Percentiles rank a stretch among this genome's conserved stretches.
Conservation (phyloP, 768 basidiomycete genomes). For the Hericium rajendrae region DNA sequence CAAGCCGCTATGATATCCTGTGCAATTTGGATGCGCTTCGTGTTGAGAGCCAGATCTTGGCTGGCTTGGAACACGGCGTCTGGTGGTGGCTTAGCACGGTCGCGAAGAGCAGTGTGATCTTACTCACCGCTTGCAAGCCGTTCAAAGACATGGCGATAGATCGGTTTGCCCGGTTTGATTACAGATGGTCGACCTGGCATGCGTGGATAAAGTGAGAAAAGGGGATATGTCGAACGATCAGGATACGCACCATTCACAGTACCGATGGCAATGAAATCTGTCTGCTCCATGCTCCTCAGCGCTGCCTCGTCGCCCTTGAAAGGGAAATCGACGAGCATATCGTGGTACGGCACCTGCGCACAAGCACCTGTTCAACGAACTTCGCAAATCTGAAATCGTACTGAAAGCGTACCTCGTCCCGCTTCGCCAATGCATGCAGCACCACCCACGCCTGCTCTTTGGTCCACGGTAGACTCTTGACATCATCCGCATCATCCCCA, state of each 20-base stretch:
- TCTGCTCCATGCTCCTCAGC: constrained; percentile 78
- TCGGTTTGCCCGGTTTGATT: constrained; percentile 85
- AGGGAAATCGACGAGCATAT: constrained; percentile 70
- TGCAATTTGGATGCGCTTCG: constrained; percentile 42
- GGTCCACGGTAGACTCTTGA: constrained; percentile 74
- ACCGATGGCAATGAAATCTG: constrained; percentile 75
- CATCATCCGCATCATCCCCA: constrained; percentile 86
- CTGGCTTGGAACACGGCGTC: constrained; percentile 73
- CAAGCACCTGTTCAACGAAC: too few species aligned
- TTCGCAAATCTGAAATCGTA: not conserved
- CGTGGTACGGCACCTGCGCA: constrained; percentile 70
- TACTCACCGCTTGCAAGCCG: constrained; percentile 63
- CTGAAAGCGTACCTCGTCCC: constrained; percentile 37
- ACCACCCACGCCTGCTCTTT: constrained; percentile 84
- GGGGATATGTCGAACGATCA: not conserved
- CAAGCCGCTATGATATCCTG: constrained; percentile 60
- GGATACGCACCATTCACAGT: constrained; percentile 54
- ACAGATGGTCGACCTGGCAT: constrained; percentile 65
- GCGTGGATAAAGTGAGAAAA: too few species aligned
- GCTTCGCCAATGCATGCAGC: constrained; percentile 59
- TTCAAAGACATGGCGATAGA: constrained; percentile 80
- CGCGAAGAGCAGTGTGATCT: not conserved
- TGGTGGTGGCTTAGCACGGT: constrained; percentile 20
- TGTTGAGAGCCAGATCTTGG: constrained; percentile 76
- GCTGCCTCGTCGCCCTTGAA: constrained; percentile 88